phyloP scores from a whole-genome alignment of 2,329 filamentous ascomycete genomes.

The Colletotrichum spinosum region DNA sequence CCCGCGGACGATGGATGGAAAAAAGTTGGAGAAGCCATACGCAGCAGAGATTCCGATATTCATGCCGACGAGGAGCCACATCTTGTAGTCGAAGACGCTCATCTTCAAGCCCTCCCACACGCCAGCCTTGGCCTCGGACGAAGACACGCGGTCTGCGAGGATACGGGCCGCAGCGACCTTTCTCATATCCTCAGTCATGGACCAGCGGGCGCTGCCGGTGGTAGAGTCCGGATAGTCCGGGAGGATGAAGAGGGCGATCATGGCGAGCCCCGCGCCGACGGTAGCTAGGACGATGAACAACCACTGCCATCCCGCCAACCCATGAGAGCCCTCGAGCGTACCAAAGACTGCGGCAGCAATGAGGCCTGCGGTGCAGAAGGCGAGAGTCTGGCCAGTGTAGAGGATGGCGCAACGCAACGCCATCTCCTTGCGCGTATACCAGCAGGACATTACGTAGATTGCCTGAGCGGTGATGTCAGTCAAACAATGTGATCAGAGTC shows the following conservation, averaged over 20 bases:
- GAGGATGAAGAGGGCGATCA: conserved; percentile 38
- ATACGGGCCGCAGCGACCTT: conserved; percentile 41
- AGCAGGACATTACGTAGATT: conserved; percentile 40
- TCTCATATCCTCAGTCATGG: conserved; percentile 41
- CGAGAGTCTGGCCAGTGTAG: conserved; percentile 41
- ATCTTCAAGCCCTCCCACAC: conserved; percentile 42
- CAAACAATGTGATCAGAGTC: too few relatives aligned
- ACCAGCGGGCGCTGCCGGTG: conserved; percentile 41
- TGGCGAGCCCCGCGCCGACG: conserved; percentile 38
- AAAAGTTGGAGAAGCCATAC: conserved; percentile 42
- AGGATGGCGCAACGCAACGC: conserved; percentile 42
- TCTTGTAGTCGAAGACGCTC: conserved; percentile 40
- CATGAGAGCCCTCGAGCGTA: conserved; percentile 39
- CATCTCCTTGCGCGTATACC: conserved; percentile 43
- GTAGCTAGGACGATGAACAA: conserved; percentile 52
- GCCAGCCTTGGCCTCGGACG: conserved; percentile 38
- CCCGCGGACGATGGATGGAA: conserved; percentile 39
- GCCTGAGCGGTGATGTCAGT: conserved; percentile 8
- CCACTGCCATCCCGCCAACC: conserved; percentile 54
- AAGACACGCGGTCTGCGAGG: conserved; percentile 40
- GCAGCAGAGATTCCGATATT: conserved; percentile 40
- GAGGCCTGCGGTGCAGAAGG: conserved; percentile 40
- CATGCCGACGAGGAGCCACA: conserved; percentile 41
- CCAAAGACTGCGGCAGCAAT: conserved; percentile 42
- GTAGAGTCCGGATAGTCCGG: conserved; percentile 42